A percentile compares a stretch with the other conserved stretches of the same genome.
Evolutionary conservation across 169 alveolate genomes (phyloP).

Genomic region (Cryptosporidium felis): DNA sequence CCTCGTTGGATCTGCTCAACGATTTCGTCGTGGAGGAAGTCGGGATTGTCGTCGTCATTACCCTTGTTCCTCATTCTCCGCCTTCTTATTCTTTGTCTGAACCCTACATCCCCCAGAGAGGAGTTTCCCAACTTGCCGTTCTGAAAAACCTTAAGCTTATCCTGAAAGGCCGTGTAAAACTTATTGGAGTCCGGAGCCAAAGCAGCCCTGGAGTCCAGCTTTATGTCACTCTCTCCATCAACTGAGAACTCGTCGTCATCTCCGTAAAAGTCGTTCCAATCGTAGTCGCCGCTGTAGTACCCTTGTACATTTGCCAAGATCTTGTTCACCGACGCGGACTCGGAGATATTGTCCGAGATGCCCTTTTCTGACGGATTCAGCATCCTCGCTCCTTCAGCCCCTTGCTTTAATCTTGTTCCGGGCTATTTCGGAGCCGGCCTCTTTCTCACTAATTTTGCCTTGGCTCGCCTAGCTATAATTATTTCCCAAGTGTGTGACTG

Average conservation of each 20-base stretch:
- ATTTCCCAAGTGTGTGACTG: background rate
- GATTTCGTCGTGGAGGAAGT: constrained; percentile 46
- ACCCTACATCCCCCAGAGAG: constrained; percentile 33
- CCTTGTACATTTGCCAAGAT: constrained; percentile 70
- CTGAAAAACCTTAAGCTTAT: constrained; percentile 31
- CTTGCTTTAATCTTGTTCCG: too few relatives aligned
- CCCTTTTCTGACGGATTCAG: background rate
- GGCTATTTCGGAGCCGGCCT: too few relatives aligned
- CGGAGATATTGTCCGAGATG: background rate
- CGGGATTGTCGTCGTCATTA: constrained; percentile 56
- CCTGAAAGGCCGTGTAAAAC: constrained; percentile 43
- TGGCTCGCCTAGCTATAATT: too few relatives aligned
- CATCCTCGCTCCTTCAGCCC: too few relatives aligned
- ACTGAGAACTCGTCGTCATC: constrained; percentile 67
- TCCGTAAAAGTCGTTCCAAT: constrained; percentile 70
- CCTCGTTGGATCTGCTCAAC: constrained; percentile 58
- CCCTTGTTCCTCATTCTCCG: constrained; percentile 43
- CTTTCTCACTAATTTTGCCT: too few relatives aligned
- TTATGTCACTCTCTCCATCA: constrained; percentile 22
- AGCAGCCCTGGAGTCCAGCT: constrained; percentile 32
- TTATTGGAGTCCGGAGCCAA: background rate
- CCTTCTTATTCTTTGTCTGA: constrained; percentile 53
- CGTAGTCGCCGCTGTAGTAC: constrained; percentile 65
- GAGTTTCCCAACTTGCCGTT: constrained; percentile 1
- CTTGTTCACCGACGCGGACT: constrained; percentile 44